Evolutionary conservation across 148 eudicot species (phyloP), one percentile per base, ranked within the genome.

Genomic region (Arbutus unedo): DNA sequence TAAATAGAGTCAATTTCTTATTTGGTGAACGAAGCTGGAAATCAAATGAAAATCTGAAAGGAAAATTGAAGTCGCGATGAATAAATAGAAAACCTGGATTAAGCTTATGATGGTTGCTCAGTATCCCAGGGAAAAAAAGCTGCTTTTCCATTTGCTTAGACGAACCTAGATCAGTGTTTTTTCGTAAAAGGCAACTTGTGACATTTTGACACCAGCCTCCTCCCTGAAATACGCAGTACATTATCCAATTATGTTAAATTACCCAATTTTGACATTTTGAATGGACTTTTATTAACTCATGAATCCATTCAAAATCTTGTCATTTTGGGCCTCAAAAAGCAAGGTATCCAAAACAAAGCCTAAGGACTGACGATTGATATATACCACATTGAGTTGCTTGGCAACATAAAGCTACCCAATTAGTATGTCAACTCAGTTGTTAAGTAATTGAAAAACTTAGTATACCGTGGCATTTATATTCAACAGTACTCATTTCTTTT

Each of bases 201-300:
- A 86, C 79, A 82, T 94, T 93, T 85, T 94, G 91, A 84, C 98
- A 94, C 97, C 98, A 94, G 67, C 95, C 98, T 60, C 98, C 98
- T 85, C 98, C 98, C 98, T 94, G 59, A 74, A 60, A 45, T 57
- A 47, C 45, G n/a, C 55, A 51, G 44, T 10, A 48, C 3, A 45
- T 8, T 45, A 43, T 77, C 8, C 41, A n/a, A 54, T 4, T 44
- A 31, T 31, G 38, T 31, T 31, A 31, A 31, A 31, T 31, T 31
- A 31, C 38, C 38, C 38, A 31, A 31, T 31, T 31, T 31, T 31
- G 38, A 45, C 6, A 21, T 75, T 43, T 3, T 16, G 43, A 74
- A 45, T 8, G 48, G 41, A 31, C n/a, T n/a, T 4, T 18, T 2
- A 74, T 19, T 45, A 9, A 5, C 45, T n/a, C 45, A 68, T 31